phyloP scores from a whole-genome alignment of 192 early-diverging fungal species.

The Backusella mclennaniae region DNA sequence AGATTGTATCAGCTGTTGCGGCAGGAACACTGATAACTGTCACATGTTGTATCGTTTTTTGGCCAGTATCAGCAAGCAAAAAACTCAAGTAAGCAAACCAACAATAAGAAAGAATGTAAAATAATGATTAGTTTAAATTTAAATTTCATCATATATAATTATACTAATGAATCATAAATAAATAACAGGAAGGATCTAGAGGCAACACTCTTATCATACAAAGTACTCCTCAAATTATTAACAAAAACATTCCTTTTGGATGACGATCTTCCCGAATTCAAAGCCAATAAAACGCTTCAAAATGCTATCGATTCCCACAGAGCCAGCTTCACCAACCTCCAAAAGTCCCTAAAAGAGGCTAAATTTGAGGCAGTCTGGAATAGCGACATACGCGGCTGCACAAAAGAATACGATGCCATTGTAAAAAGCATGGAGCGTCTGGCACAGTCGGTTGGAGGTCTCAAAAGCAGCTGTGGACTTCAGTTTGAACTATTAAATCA shows the following conservation, averaged over 20 bases:
- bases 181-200: conserved; percentile 41
- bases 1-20: conserved; percentile 42
- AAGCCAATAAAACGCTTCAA: conserved; percentile 55
- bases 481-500: conserved; percentile 48
- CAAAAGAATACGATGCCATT: conserved; percentile 43
- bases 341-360: conserved; percentile 54
- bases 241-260: conserved; percentile 66
- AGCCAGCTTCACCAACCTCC: conserved; percentile 55
- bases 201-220: conserved; percentile 56
- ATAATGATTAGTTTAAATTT: neutral
- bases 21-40: conserved; percentile 47
- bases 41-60: conserved; percentile 42
- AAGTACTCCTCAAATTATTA: conserved; percentile 57
- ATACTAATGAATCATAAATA: neutral
- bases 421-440: conserved; percentile 64
- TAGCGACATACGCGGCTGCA: conserved; percentile 48
- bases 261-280: conserved; percentile 50
- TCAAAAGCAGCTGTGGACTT: conserved; percentile 70
- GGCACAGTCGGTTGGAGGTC: conserved; percentile 68
- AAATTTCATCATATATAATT: neutral
- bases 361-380: conserved; percentile 52
- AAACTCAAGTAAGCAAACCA: conserved; percentile 33
- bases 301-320: conserved; percentile 60
- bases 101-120: neutral
- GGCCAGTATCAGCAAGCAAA: conserved; percentile 56